These are phyloP conservation scores for Arthrinium phaeospermum DNA, from an alignment of 2,329 filamentous ascomycete species.

Conservation along the genomic window DNA sequence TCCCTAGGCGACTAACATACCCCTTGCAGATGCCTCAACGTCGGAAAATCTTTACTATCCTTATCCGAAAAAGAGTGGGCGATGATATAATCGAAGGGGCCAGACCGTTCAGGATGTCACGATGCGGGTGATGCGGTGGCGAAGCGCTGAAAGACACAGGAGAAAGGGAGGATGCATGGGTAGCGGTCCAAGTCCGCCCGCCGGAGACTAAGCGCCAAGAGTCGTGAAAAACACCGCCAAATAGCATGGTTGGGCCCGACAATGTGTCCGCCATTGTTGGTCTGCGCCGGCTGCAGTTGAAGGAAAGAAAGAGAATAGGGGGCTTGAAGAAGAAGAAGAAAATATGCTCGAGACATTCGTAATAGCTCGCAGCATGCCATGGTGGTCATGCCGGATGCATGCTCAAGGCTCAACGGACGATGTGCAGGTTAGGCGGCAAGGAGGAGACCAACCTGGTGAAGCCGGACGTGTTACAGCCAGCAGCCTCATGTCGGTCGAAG, in stretches of 20 bases:
- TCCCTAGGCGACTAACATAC: no score
- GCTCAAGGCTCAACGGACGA: not conserved
- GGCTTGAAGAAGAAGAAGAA: not conserved
- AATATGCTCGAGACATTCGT: not conserved
- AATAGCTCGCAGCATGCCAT: not conserved
- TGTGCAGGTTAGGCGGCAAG: not conserved
- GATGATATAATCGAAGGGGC: not conserved
- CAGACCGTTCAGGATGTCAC: constrained; percentile 6
- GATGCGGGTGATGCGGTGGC: not conserved
- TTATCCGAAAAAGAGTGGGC: constrained; percentile 1
- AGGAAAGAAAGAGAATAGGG: not conserved
- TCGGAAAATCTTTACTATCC: constrained; percentile 7
- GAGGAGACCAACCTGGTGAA: not conserved
- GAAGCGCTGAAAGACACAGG: not conserved
- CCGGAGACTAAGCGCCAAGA: not conserved
- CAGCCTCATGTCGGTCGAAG: not conserved
- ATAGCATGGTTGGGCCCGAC: not conserved
- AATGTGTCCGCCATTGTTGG: not conserved
- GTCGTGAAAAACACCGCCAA: not conserved
- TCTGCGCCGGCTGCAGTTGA: not conserved
- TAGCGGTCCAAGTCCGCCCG: constrained; percentile 10
- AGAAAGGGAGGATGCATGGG: not conserved
- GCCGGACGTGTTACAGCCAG: not conserved
- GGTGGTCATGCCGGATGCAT: not conserved
- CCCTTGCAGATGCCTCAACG: not conserved